Base-by-base conservation (phyloP, 176 grass and related monocot genomes). In the Oropetium thomaeum region DNA sequence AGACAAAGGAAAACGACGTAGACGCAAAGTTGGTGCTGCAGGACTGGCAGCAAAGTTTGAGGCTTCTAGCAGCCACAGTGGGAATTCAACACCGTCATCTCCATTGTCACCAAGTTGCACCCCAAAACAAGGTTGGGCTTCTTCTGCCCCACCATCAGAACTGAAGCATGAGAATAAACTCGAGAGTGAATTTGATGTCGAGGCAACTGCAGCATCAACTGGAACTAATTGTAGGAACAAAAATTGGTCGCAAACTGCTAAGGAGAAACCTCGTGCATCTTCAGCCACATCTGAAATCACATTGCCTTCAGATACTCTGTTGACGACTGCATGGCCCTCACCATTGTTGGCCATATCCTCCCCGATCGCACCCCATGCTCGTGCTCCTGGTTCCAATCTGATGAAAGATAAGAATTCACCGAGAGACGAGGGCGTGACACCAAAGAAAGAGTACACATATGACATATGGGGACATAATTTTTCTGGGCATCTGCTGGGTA, bases 381-480 rank as follows among this genome's bases (percentile, higher is more conserved):
- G 91, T 42, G 95, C 95, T 71, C 95, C 95, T 55, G 95, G 95
- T 71, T 84, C 89, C 31, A 92, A 89, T 57, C 82, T 80, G 69
- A 74, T 26, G 67, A 98, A 92, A 87, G 81, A 85, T 42, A 98
- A 87, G 67, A 67, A 41, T 11, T 40, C 58, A 41, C 71, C 92
- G 86, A 66, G 60, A 62, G 79, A 85, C 10, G 84, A 86, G 44
- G 76, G 84, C 15, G 79, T 37, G 70, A 42, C 16, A 5, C 15
- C 31, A 9, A 78, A 72, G 82, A 92, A 87, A 76, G 86, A 94
- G 42, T 91, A 90, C 71, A 84, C 72, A 12, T 98, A 98, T 45
- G 86, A 98, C 77, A 98, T 98, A n/a, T 98, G 95, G 95, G 95
- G 88, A 35, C 72, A 98, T 81, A 82, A 94, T 82, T 94, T 98